Evolutionary conservation across 371 early-diverging fungal genomes (phyloP).

Genomic region (Saksenaea vasiformis): DNA sequence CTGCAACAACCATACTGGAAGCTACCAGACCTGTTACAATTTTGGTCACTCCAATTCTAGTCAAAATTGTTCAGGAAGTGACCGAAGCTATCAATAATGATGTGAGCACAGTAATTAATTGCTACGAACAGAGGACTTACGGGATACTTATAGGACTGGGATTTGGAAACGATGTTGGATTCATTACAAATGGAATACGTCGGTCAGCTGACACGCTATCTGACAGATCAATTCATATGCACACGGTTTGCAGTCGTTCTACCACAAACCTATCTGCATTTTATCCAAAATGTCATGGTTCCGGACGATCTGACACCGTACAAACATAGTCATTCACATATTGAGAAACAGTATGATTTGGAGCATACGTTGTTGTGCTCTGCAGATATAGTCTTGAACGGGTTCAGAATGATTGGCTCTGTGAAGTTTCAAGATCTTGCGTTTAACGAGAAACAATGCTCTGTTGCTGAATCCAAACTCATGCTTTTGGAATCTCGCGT

Average conservation of each 20-base stretch:
- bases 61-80: conserved; percentile 73
- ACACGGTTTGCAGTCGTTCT: conserved; percentile 60
- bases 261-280: conserved; percentile 67
- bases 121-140: background rate
- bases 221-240: conserved; percentile 55
- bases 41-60: conserved; percentile 72
- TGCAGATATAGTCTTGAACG: conserved; percentile 64
- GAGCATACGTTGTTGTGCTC: conserved; percentile 68
- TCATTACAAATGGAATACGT: conserved; percentile 70
- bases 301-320: conserved; percentile 68
- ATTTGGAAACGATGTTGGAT: conserved; percentile 73
- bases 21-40: conserved; percentile 61
- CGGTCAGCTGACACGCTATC: conserved; percentile 54
- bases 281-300: conserved; percentile 78
- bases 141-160: conserved; percentile 54
- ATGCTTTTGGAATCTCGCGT: conserved; percentile 62
- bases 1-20: conserved; percentile 60
- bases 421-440: conserved; percentile 64
- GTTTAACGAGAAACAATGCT: conserved; percentile 52
- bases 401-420: conserved; percentile 55
- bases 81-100: conserved; percentile 67
- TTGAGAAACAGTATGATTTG: conserved; percentile 65
- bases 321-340: conserved; percentile 52
- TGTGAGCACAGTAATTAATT: conserved; percentile 34
- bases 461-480: conserved; percentile 54